phyloP scores from a whole-genome alignment of 2,329 filamentous ascomycete species.

The Colletotrichum kahawae region DNA sequence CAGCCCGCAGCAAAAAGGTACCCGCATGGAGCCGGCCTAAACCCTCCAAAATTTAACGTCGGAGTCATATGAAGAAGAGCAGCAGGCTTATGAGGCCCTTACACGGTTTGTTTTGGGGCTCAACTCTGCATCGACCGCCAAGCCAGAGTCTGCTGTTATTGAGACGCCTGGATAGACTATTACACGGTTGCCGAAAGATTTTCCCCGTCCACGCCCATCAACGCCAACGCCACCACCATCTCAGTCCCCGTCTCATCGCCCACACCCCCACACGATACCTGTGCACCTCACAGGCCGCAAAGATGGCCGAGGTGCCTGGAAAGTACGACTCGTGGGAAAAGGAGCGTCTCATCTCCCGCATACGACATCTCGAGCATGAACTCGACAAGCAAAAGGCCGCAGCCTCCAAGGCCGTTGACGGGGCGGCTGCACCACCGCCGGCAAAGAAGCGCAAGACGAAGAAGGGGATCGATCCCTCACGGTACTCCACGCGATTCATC shows the following conservation, averaged over 20 bases:
- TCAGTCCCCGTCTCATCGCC: not conserved
- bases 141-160: not conserved
- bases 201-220: not conserved
- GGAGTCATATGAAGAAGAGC: slow-evolving; percentile 2
- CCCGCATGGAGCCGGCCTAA: slow-evolving; percentile 8
- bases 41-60: not conserved
- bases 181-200: not conserved
- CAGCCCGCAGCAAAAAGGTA: not conserved
- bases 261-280: not conserved
- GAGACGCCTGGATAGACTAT: not conserved
- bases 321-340: slow-evolving; percentile 73
- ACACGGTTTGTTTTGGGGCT: slow-evolving; percentile 4
- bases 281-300: not conserved
- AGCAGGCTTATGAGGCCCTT: slow-evolving; percentile 2
- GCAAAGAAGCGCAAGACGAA: slow-evolving; percentile 42
- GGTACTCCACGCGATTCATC: slow-evolving; percentile 83
- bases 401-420: slow-evolving; percentile 11
- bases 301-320: slow-evolving; percentile 24
- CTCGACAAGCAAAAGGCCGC: slow-evolving; percentile 54
- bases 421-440: slow-evolving; percentile 6
- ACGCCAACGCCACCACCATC: not conserved
- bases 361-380: slow-evolving; percentile 71
- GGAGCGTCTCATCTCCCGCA: slow-evolving; percentile 69
- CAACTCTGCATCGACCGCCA: not conserved
- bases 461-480: slow-evolving; percentile 72